Evolutionary conservation across 176 grass and related monocot genomes (phyloP), one percentile per base, ranked within the genome.

Genomic region (Oryza rufipogon): DNA sequence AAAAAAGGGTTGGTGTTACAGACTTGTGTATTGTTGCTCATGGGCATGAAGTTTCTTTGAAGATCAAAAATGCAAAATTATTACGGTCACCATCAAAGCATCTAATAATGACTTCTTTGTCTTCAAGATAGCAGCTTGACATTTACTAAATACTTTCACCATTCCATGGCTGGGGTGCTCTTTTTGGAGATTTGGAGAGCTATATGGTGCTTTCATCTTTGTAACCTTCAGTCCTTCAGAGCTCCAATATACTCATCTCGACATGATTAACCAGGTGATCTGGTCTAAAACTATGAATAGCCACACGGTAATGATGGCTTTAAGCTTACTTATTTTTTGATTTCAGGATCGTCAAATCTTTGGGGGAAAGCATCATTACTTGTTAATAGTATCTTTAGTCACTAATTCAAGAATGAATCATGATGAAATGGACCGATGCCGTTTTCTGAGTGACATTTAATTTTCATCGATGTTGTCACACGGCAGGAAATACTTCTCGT

Each of bases 111-210:
- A 70, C 68, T 48, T 83, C 60, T 90, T 79, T 42, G 61, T 26
- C 48, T 68, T 25, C 68, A 82, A 36, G 68, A 68, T 74, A 87
- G 69, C 88, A 83, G 63, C 38, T 73, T 73, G 75, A 90, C 22
- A 83, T 58, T 51, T 77, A 82, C 73, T 64, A 75, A 20, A n/a
- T 68, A 61, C 87, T 38, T 33, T 85, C 7, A 64, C 9, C 54
- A 32, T 54, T 74, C 49, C 58, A 54, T 54, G 11, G 28, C 22
- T 56, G 17, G 30, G 26, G 41, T 72, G 19, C 16, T 74, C 58
- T 34, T 64, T 74, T 49, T 65, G 56, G 71, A 81, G 65, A 76
- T 76, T 16, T 80, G 32, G 28, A 76, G 28, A 52, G 32, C 64
- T 70, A 10, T 32, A 10, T 39, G 82, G 49, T 42, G 45, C 9